Percentiles rank a stretch among this genome's conserved stretches.
phyloP scores from a whole-genome alignment of 2,329 filamentous ascomycete genomes.

The Colletotrichum magnum region DNA sequence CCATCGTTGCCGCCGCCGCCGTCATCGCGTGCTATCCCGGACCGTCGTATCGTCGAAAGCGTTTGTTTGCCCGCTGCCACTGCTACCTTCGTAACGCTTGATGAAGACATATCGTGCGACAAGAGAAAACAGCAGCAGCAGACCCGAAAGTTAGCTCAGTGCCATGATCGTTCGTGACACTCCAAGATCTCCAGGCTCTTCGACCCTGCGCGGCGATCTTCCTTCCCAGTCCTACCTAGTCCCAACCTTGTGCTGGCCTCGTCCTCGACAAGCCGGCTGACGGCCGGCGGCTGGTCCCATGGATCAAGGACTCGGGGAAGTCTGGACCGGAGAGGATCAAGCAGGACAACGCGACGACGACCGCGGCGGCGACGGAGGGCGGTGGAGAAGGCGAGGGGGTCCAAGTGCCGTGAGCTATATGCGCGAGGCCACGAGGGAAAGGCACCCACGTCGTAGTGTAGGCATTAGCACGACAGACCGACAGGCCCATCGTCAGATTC shows the following conservation, averaged over 20 bases:
- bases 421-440: conserved; percentile 4
- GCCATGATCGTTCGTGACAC: conserved; percentile 2
- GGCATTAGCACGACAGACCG: conserved; percentile 1
- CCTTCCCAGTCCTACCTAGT: conserved; percentile 10
- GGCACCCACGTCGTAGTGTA: conserved; percentile 24
- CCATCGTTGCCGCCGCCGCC: conserved; percentile 5
- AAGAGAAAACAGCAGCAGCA: neutral
- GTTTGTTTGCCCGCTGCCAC: conserved; percentile 7
- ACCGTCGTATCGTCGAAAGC: conserved; percentile 8
- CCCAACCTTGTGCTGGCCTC: neutral
- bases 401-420: conserved; percentile 33
- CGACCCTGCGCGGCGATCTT: conserved; percentile 18
- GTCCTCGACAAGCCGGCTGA: neutral
- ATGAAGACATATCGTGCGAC: neutral
- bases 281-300: neutral
- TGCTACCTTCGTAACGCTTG: conserved; percentile 22
- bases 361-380: neutral
- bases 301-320: conserved; percentile 32
- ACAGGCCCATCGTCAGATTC: conserved; percentile 16
- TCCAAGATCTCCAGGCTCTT: conserved; percentile 17
- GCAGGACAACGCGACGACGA: conserved; percentile 22
- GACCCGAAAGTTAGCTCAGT: neutral
- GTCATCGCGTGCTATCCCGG: conserved; percentile 1
- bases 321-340: conserved; percentile 21
- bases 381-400: conserved; percentile 29